Conservation (phyloP, 352 stramenopile species). For the Globisporangium nodosum region DNA sequence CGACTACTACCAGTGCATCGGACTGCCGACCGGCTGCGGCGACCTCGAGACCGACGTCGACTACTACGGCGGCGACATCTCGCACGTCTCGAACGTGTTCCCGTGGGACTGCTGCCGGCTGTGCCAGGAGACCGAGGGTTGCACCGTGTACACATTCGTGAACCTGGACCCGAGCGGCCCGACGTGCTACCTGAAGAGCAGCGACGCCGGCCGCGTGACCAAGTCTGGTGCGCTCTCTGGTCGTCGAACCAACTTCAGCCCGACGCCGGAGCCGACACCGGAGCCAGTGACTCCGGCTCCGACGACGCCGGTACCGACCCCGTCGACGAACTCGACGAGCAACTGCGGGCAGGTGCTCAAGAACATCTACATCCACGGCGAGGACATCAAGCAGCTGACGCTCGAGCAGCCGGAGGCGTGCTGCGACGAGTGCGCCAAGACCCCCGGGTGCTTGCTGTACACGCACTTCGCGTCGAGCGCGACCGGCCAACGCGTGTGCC, state of each 20-base stretch:
- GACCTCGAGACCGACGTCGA: conserved; percentile 21
- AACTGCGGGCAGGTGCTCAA: conserved; percentile 3
- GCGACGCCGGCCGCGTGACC: background rate
- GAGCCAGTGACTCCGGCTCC: background rate
- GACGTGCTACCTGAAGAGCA: conserved; percentile 28
- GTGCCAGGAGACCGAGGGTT: conserved; percentile 8
- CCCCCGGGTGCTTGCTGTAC: conserved; percentile 2
- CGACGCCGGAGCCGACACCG: background rate
- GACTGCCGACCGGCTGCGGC: conserved; percentile 6
- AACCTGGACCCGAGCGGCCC: conserved; percentile 10
- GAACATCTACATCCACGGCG: conserved; percentile 11
- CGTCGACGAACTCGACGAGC: background rate
- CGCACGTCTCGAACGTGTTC: conserved; percentile 1
- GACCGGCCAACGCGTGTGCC: conserved; percentile 3
- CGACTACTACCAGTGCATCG: conserved; percentile 28
- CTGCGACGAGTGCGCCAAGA: conserved; percentile 8
- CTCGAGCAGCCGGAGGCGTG: conserved; percentile 2
- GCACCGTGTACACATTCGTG: conserved; percentile 23
- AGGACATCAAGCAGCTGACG: conserved; percentile 5
- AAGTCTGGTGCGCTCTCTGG: conserved; percentile 5
- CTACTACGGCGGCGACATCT: conserved; percentile 23
- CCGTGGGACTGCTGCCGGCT: conserved; percentile 6
- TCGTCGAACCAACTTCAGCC: background rate
- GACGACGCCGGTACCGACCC: background rate
- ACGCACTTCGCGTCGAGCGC: conserved; percentile 5